Evolutionary conservation across 768 basidiomycete species (phyloP).

Genomic region (Phylloporus rhodoxanthus): DNA sequence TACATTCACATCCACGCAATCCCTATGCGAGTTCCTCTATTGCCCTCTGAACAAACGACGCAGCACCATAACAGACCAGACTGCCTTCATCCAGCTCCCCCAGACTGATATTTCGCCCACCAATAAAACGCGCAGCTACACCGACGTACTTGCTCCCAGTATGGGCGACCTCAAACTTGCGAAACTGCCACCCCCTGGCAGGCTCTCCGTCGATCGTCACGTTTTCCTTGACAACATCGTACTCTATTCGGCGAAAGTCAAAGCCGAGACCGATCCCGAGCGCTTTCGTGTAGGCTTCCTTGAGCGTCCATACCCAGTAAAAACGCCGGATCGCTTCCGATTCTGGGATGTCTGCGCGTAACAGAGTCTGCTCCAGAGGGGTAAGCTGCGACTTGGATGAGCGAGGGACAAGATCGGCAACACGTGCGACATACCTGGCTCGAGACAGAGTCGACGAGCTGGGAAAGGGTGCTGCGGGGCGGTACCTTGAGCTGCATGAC

Average conservation of each 20-base stretch:
- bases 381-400: constrained; percentile 35
- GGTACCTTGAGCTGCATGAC: constrained; percentile 75
- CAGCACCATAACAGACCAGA: constrained; percentile 43
- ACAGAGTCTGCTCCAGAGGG: constrained; percentile 27
- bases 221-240: constrained; percentile 45
- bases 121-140: constrained; percentile 57
- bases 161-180: constrained; percentile 49
- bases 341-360: constrained; percentile 37
- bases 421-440: constrained; percentile 48
- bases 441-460: constrained; percentile 58
- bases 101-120: constrained; percentile 35
- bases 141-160: constrained; percentile 55
- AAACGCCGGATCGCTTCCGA: constrained; percentile 55
- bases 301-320: constrained; percentile 85
- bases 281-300: constrained; percentile 89
- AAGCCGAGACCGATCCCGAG: constrained; percentile 79
- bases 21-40: constrained; percentile 36
- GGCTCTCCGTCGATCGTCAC: constrained; percentile 55
- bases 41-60: constrained; percentile 43
- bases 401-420: not conserved
- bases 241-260: constrained; percentile 73
- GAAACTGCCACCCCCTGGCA: constrained; percentile 63
- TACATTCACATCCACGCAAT: not conserved
- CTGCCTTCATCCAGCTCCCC: constrained; percentile 33
- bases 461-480: constrained; percentile 45